Evolutionary conservation across 2,329 filamentous ascomycete genomes (phyloP).

Genomic region (Niveomyces coronatus): DNA sequence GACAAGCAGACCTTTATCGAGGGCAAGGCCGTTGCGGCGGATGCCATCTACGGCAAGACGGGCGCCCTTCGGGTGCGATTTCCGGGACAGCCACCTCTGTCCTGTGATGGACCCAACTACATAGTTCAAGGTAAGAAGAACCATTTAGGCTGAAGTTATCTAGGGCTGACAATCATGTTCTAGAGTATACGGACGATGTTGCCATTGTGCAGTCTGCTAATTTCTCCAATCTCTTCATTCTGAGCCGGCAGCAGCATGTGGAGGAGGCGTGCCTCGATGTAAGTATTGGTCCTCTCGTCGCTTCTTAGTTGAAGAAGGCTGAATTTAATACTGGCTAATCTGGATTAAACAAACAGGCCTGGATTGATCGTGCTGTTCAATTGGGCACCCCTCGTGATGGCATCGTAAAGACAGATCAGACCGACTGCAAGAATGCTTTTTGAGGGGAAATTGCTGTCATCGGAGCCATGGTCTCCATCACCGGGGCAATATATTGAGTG

Average conservation of each 20-base stretch:
- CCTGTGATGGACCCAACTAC: conserved; percentile 23
- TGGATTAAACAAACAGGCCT: conserved; percentile 10
- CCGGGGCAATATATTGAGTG: neutral
- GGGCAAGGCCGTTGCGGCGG: conserved; percentile 19
- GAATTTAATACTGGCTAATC: too few species aligned
- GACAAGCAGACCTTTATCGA: conserved; percentile 20
- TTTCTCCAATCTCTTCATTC: conserved; percentile 22
- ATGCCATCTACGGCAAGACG: conserved; percentile 18
- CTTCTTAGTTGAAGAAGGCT: neutral
- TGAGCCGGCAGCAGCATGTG: conserved; percentile 21
- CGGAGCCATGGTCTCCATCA: neutral
- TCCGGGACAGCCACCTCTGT: conserved; percentile 18
- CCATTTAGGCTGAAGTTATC: too few species aligned
- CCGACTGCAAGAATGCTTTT: conserved; percentile 12
- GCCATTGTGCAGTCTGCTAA: conserved; percentile 23
- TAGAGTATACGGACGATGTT: conserved; percentile 22
- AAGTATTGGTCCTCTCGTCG: conserved; percentile 8
- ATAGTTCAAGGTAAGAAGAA: conserved; percentile 19
- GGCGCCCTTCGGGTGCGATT: conserved; percentile 23
- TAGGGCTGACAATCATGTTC: neutral
- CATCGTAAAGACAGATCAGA: conserved; percentile 20
- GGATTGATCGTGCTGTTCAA: conserved; percentile 18
- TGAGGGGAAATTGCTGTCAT: neutral
- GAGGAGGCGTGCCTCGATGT: conserved; percentile 19
- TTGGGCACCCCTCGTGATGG: conserved; percentile 17